Conservation (phyloP, 2,329 filamentous ascomycete species). For the Fusarium gaditjirri region DNA sequence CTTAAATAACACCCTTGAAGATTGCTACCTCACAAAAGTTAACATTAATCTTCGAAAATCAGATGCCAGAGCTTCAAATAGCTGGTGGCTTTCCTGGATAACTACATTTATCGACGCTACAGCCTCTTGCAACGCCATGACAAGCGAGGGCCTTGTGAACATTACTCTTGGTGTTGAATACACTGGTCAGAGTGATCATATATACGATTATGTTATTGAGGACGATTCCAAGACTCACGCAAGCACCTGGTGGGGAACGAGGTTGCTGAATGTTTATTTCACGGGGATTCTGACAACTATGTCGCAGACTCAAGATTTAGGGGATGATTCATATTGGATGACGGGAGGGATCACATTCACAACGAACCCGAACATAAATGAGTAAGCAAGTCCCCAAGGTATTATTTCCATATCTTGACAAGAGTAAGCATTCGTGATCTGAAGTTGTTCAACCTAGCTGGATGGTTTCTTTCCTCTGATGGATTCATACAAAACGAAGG, state of each 20-base stretch:
- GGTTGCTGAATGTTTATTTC: conserved; percentile 19
- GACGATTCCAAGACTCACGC: conserved; percentile 17
- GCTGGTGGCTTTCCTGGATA: conserved; percentile 24
- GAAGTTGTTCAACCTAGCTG: not conserved
- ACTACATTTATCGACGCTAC: not conserved
- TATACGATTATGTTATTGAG: conserved; percentile 18
- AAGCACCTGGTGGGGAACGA: conserved; percentile 29
- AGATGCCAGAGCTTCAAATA: not conserved
- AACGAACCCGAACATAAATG: not conserved
- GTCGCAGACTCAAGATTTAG: not conserved
- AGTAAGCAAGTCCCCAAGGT: not conserved
- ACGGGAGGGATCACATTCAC: not conserved
- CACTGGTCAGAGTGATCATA: not conserved
- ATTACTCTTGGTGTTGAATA: conserved; percentile 20
- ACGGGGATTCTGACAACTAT: conserved; percentile 8
- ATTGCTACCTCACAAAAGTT: conserved; percentile 5
- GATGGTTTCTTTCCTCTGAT: conserved; percentile 16
- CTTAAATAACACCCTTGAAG: conserved; percentile 7
- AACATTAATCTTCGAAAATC: conserved; percentile 3
- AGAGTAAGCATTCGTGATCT: not conserved
- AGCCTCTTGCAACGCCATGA: conserved; percentile 11
- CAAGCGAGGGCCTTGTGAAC: not conserved
- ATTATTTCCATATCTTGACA: rapidly evolving
- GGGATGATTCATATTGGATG: conserved; percentile 4
- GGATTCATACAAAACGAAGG: not conserved